Percentiles rank a stretch among this genome's conserved stretches.
phyloP scores from a whole-genome alignment of 1,139 yeast genomes.

The Magnusiomyces sp. region DNA sequence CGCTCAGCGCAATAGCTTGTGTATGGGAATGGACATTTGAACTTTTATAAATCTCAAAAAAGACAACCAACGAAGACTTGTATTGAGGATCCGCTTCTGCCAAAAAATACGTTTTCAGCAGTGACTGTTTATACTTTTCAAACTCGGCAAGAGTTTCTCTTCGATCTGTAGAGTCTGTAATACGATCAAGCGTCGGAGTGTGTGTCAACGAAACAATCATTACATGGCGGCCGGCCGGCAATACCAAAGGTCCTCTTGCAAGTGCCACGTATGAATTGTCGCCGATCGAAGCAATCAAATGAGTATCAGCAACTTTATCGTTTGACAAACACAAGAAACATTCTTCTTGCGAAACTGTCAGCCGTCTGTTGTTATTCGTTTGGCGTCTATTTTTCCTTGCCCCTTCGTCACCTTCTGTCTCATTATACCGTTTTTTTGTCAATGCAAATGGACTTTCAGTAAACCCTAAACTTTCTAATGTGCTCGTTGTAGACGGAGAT shows the following conservation, averaged over 20 bases:
- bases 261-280: slow-evolving; percentile 58
- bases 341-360: slow-evolving; percentile 15
- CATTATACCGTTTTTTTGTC: slow-evolving; percentile 3
- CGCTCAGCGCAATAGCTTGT: slow-evolving; percentile 30
- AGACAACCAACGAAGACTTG: slow-evolving; percentile 19
- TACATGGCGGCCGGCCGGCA: slow-evolving; percentile 48
- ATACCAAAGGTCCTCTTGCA: slow-evolving; percentile 80
- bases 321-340: slow-evolving; percentile 85
- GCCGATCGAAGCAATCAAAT: slow-evolving; percentile 73
- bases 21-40: slow-evolving; percentile 31
- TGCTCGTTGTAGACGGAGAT: neutral
- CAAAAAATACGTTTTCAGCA: neutral
- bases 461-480: too few relatives aligned
- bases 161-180: slow-evolving; percentile 12
- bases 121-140: neutral
- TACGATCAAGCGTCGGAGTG: slow-evolving; percentile 36
- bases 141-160: slow-evolving; percentile 20
- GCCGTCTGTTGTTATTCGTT: neutral
- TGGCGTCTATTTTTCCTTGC: slow-evolving; percentile 3
- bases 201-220: slow-evolving; percentile 79
- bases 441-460: neutral
- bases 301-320: slow-evolving; percentile 60
- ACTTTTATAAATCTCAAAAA: slow-evolving; percentile 28
- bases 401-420: neutral
- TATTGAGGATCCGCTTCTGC: slow-evolving; percentile 17